Percentiles rank a stretch among this genome's conserved stretches.
These are phyloP conservation scores for Candida suzukii DNA, from an alignment of 805 yeast species.

Conservation along the genomic window DNA sequence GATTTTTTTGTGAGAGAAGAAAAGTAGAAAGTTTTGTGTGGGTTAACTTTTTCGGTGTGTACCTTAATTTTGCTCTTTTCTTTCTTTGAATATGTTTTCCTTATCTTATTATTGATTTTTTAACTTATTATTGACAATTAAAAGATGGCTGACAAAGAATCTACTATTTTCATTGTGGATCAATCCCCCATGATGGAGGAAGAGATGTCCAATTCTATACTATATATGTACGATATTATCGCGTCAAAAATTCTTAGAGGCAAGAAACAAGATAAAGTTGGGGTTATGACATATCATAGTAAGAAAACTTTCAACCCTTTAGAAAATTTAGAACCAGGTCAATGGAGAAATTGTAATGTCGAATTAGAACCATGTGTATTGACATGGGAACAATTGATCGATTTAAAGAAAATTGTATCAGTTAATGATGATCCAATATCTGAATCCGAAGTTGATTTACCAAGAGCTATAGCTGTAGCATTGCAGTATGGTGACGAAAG, in stretches of 20 bases:
- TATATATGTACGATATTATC: constrained; percentile 35
- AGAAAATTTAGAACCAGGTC: constrained; percentile 11
- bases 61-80: no score
- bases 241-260: constrained; percentile 20
- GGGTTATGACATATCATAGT: constrained; percentile 18
- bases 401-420: constrained; percentile 6
- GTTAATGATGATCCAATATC: constrained; percentile 11
- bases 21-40: no score
- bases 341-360: constrained; percentile 16
- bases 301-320: constrained; percentile 18
- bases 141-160: constrained; percentile 16
- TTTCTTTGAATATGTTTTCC: no score
- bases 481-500: constrained; percentile 10
- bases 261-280: constrained; percentile 19
- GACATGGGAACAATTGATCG: constrained; percentile 11
- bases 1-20: no score
- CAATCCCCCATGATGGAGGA: constrained; percentile 37
- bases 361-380: constrained; percentile 9
- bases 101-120: no score
- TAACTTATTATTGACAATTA: no score
- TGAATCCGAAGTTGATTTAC: constrained; percentile 19
- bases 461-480: constrained; percentile 20
- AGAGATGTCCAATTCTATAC: constrained; percentile 30
- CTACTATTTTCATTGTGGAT: constrained; percentile 39
- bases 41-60: no score